Conservation (phyloP, 1,284 basidiomycete genomes). For the Blastosporella zonata region DNA sequence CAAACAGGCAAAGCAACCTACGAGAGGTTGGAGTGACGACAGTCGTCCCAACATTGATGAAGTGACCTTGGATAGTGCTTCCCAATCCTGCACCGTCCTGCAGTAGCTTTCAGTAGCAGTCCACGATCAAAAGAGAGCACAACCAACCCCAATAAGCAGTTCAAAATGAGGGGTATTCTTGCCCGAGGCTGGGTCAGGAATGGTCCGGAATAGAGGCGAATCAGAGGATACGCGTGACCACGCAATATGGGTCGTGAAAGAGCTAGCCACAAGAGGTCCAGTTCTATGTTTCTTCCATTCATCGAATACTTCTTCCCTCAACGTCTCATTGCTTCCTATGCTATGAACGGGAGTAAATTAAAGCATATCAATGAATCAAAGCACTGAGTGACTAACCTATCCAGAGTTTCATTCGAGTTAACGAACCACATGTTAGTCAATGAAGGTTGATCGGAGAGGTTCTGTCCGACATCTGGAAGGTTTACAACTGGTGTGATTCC, state of each 20-base stretch:
- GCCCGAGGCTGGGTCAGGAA: conserved; percentile 17
- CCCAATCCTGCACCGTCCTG: background rate
- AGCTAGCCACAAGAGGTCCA: background rate
- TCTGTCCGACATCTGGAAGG: conserved; percentile 18
- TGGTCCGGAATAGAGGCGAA: background rate
- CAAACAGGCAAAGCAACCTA: conserved; percentile 8
- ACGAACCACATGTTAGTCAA: conserved; percentile 12
- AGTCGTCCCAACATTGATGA: background rate
- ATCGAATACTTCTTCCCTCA: background rate
- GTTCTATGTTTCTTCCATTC: background rate
- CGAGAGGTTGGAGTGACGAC: background rate
- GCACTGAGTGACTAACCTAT: conserved; percentile 11
- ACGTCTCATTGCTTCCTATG: background rate
- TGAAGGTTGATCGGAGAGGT: conserved; percentile 19
- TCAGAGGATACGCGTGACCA: conserved; percentile 8
- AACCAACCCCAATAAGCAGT: conserved; percentile 10
- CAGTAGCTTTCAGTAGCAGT: background rate
- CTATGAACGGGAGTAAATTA: conserved; percentile 3
- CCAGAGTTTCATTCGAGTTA: conserved; percentile 17
- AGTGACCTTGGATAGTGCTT: background rate
- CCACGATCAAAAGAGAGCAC: background rate
- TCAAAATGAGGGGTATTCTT: conserved; percentile 17
- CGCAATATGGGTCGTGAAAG: conserved; percentile 1
- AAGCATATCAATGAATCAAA: conserved; percentile 3
- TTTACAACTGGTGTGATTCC: conserved; percentile 16